Conservation (phyloP, 176 grass and related monocot species). For the Hsuehochloa calcarea region DNA sequence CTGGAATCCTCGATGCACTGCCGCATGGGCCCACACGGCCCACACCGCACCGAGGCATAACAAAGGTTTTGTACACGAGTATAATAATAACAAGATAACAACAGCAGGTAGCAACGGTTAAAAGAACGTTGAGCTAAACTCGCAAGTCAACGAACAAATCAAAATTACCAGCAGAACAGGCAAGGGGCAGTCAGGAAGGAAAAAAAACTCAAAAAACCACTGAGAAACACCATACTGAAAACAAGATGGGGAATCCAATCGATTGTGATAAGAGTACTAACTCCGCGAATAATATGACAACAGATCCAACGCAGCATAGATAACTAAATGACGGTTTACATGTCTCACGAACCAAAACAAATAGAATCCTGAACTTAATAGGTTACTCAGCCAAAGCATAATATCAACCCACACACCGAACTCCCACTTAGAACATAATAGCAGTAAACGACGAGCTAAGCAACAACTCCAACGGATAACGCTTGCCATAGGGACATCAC, state of each 20-base stretch:
- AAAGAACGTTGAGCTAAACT: neutral
- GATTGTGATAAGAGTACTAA: neutral
- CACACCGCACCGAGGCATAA: too few relatives aligned
- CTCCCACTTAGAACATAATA: neutral
- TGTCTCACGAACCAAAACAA: slow-evolving; percentile 9
- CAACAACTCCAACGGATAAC: neutral
- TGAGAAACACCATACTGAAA: neutral
- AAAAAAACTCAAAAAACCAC: neutral
- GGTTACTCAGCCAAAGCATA: slow-evolving; percentile 21
- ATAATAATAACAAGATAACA: neutral
- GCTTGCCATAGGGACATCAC: neutral
- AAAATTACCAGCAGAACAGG: neutral
- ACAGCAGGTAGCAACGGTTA: neutral
- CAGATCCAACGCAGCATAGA: neutral
- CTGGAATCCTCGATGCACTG: too few relatives aligned
- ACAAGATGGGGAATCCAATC: neutral
- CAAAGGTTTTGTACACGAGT: too few relatives aligned
- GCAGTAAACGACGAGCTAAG: neutral
- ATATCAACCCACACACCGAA: neutral
- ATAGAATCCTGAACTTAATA: neutral
- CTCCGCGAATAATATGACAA: neutral
- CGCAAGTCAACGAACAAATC: neutral
- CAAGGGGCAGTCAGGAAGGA: neutral
- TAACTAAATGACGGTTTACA: slow-evolving; percentile 20
- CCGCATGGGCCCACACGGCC: too few relatives aligned